A percentile compares a stretch with the other conserved stretches of the same genome.
Conservation (phyloP, 352 stramenopile genomes). For the Phytophthora palmivora region DNA sequence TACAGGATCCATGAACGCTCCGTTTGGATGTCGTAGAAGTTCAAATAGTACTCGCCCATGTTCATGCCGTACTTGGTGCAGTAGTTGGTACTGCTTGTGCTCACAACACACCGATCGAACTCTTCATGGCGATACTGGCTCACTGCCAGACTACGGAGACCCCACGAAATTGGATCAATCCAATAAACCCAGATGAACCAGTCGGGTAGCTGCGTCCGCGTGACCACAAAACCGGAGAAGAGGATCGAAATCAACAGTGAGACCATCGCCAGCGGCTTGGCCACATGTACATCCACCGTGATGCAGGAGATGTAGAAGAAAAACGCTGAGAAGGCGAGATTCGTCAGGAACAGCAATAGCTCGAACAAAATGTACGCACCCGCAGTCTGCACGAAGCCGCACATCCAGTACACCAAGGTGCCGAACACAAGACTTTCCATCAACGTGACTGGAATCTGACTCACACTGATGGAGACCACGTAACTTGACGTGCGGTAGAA, state of each 20-base stretch:
- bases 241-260: constrained; percentile 46
- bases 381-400: constrained; percentile 49
- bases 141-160: background rate
- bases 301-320: constrained; percentile 54
- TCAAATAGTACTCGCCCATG: constrained; percentile 51
- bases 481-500: constrained; percentile 51
- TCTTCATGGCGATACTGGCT: constrained; percentile 10
- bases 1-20: constrained; percentile 43
- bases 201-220: constrained; percentile 40
- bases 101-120: constrained; percentile 38
- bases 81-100: constrained; percentile 34
- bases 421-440: constrained; percentile 52
- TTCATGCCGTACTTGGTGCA: constrained; percentile 43
- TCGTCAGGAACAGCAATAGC: constrained; percentile 46
- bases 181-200: constrained; percentile 26
- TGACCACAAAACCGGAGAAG: constrained; percentile 56
- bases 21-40: constrained; percentile 40
- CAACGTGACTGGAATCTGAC: constrained; percentile 50
- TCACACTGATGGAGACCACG: constrained; percentile 47
- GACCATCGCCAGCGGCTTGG: constrained; percentile 47
- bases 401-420: constrained; percentile 60
- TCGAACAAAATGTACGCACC: constrained; percentile 47
- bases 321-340: constrained; percentile 48
- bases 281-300: constrained; percentile 45
- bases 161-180: background rate